These are phyloP conservation scores for Monosporascus sp. DNA, from an alignment of 2,329 filamentous ascomycete species.

Conservation along the genomic window DNA sequence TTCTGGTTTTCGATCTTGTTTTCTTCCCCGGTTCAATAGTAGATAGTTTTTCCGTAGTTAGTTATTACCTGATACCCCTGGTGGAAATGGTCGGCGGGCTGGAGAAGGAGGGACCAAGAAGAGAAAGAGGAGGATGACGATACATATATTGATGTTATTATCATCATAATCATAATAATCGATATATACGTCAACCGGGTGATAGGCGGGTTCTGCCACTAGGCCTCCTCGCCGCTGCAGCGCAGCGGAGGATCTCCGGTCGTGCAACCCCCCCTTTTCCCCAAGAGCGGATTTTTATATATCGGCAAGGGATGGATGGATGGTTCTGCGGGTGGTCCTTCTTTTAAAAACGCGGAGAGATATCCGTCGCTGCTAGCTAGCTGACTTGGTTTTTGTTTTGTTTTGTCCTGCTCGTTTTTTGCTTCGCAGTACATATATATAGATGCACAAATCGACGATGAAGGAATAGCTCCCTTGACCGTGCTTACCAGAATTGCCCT, in stretches of 20 bases:
- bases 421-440: background rate
- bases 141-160: background rate
- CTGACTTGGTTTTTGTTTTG: background rate
- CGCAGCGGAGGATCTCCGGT: too few species aligned
- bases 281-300: too few species aligned
- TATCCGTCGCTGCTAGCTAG: background rate
- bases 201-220: too few species aligned
- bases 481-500: too few species aligned
- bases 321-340: background rate
- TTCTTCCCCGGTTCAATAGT: slow-evolving; percentile 23
- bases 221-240: too few species aligned
- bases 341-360: background rate
- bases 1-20: slow-evolving; percentile 9
- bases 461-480: too few species aligned
- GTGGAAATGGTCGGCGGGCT: slow-evolving; percentile 8
- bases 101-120: slow-evolving; percentile 3
- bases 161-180: too few species aligned
- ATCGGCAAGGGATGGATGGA: too few species aligned
- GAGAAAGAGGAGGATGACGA: background rate
- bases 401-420: background rate
- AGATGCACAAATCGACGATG: background rate
- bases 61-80: slow-evolving; percentile 24
- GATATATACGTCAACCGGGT: too few species aligned
- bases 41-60: slow-evolving; percentile 21
- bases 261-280: too few species aligned